Conservation (phyloP, 371 early-diverging fungal genomes). For the Mycotypha africana region DNA sequence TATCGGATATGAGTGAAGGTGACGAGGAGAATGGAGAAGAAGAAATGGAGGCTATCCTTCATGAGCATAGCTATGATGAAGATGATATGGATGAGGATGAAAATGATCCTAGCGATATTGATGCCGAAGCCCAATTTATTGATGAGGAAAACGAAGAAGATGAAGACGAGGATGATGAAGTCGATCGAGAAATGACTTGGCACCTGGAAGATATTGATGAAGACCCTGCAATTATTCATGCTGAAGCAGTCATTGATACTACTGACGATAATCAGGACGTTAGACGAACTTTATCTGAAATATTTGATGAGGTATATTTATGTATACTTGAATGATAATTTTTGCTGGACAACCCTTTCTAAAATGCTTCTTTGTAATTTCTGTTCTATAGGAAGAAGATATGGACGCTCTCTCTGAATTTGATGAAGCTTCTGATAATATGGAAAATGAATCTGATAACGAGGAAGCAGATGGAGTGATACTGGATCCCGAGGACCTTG, state of each 20-base stretch:
- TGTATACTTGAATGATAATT: neutral
- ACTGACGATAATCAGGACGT: conserved; percentile 36
- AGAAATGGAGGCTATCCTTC: conserved; percentile 64
- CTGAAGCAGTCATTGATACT: conserved; percentile 36
- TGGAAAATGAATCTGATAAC: conserved; percentile 40
- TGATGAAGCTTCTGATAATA: conserved; percentile 48
- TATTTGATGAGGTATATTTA: conserved; percentile 29
- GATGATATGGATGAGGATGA: conserved; percentile 48
- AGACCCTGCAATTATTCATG: conserved; percentile 43
- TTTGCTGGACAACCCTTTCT: too few relatives aligned
- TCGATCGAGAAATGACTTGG: conserved; percentile 47
- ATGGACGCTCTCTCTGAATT: conserved; percentile 42
- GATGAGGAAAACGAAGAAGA: conserved; percentile 46
- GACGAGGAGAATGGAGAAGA: conserved; percentile 57
- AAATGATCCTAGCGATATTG: conserved; percentile 33
- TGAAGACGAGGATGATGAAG: conserved; percentile 48
- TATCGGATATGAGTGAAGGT: conserved; percentile 59
- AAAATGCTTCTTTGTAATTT: neutral
- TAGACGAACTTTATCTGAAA: conserved; percentile 20
- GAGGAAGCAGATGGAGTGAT: conserved; percentile 40
- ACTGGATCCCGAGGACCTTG: conserved; percentile 52
- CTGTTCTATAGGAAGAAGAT: conserved; percentile 29
- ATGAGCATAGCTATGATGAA: conserved; percentile 44
- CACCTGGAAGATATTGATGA: conserved; percentile 50
- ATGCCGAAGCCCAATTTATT: conserved; percentile 37